These are phyloP conservation scores for Verticillium tricorpus DNA, from an alignment of 2,329 filamentous ascomycete species.

Conservation along the genomic window DNA sequence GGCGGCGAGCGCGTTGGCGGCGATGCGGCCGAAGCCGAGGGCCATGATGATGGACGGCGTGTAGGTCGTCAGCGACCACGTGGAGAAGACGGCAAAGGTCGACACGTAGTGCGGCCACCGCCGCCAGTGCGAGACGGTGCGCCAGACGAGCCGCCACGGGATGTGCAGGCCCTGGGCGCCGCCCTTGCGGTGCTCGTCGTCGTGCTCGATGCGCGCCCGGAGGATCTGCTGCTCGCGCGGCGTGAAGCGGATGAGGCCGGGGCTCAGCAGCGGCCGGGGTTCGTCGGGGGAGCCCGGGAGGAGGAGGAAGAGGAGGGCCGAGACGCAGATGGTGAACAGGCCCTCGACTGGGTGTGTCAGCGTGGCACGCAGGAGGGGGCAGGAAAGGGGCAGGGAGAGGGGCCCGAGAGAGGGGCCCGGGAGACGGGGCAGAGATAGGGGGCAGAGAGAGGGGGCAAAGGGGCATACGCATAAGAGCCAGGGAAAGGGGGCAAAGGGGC, in stretches of 20 bases:
- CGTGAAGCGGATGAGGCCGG: conserved; percentile 32
- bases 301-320: conserved; percentile 32
- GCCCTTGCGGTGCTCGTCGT: conserved; percentile 23
- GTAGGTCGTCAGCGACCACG: conserved; percentile 48
- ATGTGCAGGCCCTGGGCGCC: conserved; percentile 31
- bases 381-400: neutral
- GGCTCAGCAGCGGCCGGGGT: conserved; percentile 31
- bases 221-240: conserved; percentile 26
- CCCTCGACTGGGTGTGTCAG: conserved; percentile 32
- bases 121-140: conserved; percentile 36
- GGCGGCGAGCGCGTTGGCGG: conserved; percentile 42
- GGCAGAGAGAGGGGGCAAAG: no score
- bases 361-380: neutral
- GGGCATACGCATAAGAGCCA: no score
- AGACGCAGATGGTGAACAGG: conserved; percentile 34
- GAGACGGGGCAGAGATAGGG: no score
- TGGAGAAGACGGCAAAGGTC: conserved; percentile 46
- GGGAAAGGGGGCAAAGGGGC: no score
- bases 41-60: conserved; percentile 41
- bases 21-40: conserved; percentile 38
- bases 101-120: conserved; percentile 45
- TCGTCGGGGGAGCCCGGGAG: conserved; percentile 37
- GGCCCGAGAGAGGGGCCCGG: no score
- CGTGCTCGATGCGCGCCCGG: conserved; percentile 26
- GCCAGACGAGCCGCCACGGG: conserved; percentile 32